Conservation (phyloP, 352 stramenopile species). For the Globisporangium viniferum region DNA sequence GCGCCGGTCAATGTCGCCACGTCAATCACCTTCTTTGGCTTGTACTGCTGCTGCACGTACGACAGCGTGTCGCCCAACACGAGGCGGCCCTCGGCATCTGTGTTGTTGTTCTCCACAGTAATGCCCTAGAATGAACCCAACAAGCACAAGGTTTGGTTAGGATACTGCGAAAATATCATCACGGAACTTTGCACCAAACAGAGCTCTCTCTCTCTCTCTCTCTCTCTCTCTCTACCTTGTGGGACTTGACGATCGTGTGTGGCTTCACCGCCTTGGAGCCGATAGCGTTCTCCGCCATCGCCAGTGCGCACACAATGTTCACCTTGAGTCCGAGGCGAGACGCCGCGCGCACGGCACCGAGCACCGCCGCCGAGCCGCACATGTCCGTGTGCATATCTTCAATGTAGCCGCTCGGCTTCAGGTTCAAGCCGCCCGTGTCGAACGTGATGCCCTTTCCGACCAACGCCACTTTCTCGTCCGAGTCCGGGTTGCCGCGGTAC, state of each 20-base stretch:
- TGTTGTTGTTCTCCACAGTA: slow-evolving; percentile 92
- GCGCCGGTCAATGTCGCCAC: slow-evolving; percentile 92
- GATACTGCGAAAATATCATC: background rate
- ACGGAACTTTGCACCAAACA: background rate
- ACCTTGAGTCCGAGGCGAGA: slow-evolving; percentile 68
- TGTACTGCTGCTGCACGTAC: slow-evolving; percentile 86
- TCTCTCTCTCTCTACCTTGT: slow-evolving; percentile 39
- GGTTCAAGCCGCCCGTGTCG: slow-evolving; percentile 93
- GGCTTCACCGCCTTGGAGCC: slow-evolving; percentile 86
- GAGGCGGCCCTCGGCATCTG: slow-evolving; percentile 90
- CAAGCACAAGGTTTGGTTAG: background rate
- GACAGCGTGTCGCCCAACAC: slow-evolving; percentile 89
- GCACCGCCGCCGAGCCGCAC: slow-evolving; percentile 85
- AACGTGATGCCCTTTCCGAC: slow-evolving; percentile 95
- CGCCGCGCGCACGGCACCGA: slow-evolving; percentile 75
- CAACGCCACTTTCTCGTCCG: slow-evolving; percentile 69
- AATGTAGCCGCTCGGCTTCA: slow-evolving; percentile 91
- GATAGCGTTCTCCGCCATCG: slow-evolving; percentile 81
- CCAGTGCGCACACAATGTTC: slow-evolving; percentile 79
- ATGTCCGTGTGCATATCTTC: slow-evolving; percentile 93
- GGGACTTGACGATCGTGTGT: slow-evolving; percentile 86
- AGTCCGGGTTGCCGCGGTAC: slow-evolving; percentile 68
- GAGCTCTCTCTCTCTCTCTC: background rate
- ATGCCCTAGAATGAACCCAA: slow-evolving; percentile 35
- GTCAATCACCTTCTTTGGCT: slow-evolving; percentile 92